Conservation (phyloP, 768 basidiomycete species). For the Postia placenta region DNA sequence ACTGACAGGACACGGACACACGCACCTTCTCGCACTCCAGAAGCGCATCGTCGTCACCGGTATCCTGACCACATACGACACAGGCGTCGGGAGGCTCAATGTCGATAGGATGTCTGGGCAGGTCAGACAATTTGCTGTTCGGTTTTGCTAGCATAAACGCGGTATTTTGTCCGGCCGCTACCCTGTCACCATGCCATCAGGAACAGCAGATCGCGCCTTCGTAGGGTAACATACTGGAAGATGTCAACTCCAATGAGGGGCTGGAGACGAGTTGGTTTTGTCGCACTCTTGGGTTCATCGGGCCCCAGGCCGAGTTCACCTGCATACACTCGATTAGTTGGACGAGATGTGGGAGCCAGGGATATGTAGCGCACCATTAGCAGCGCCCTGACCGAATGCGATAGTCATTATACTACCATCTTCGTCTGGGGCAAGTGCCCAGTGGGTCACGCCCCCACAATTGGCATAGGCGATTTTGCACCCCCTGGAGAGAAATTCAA, state of each 20-base stretch:
- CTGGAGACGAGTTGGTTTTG: conserved; percentile 68
- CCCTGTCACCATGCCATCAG: conserved; percentile 32
- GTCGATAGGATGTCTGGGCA: conserved; percentile 76
- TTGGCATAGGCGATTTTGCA: conserved; percentile 68
- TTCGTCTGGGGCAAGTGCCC: conserved; percentile 70
- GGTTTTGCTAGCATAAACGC: conserved; percentile 79
- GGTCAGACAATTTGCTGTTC: conserved; percentile 64
- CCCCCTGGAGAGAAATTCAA: conserved; percentile 39
- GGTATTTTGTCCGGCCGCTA: conserved; percentile 84
- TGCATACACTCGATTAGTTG: conserved; percentile 13
- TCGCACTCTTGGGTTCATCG: conserved; percentile 80
- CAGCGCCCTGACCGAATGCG: conserved; percentile 81
- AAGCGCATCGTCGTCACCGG: conserved; percentile 65
- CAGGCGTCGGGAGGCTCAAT: conserved; percentile 64
- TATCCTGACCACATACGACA: conserved; percentile 62
- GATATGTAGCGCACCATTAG: conserved; percentile 49
- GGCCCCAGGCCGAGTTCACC: conserved; percentile 79
- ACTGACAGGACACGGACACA: not conserved
- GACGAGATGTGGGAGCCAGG: not conserved
- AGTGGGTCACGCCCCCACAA: conserved; percentile 89
- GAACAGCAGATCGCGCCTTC: not conserved
- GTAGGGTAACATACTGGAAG: conserved; percentile 46
- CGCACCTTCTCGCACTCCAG: conserved; percentile 89
- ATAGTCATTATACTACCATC: conserved; percentile 77
- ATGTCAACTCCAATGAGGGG: conserved; percentile 78